Base-by-base conservation (phyloP, 2,329 filamentous ascomycete species). In the Cercospora zeina region DNA sequence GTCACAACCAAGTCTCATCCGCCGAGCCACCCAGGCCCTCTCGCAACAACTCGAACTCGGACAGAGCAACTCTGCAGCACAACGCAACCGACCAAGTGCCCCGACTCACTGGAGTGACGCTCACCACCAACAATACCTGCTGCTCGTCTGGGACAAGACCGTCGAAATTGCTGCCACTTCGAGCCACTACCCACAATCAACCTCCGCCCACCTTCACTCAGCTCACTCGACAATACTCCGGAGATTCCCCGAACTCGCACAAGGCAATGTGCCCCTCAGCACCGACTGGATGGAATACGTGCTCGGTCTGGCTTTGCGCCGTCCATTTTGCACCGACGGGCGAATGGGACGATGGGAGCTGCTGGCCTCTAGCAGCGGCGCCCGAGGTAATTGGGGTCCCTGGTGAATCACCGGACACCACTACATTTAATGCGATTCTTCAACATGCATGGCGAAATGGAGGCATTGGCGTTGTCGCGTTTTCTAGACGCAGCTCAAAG, bases 311-410 rank as follows among this genome's bases (percentile, higher is more conserved):
- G 59, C 62, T 8, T 39, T 71, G 45, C 62, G 67, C 24, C 65
- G 62, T 42, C 69, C 69, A 6, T 70, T 69, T 37, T 70, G 68
- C 45, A 69, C 65, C 4, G 59, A 62, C 13, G 66, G 65, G 45
- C 65, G 58, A n/a, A 71, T 72, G 71, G 68, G 69, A 1, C 56
- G 67, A 47, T 71, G 67, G 64, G 70, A 73, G 54, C 50, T 72
- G 13, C 50, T 73, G 37, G 64, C 67, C 45, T 59, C 62, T 36
- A 66, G 67, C 58, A 65, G 62, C 14, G 70, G 68, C 14, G 30
- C 62, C 19, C 63, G 70, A 57, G 64, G 58, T 11, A 70, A 63
- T 24, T 73, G 71, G 71, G 71, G 71, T 19, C 71, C 71, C 11
- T 73, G 68, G 68, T 73, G 62, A 57, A 21, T 27, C 42, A 58